These are phyloP conservation scores for Vachellia pachyceras DNA, from an alignment of 306 rosid species.

Conservation along the genomic window DNA sequence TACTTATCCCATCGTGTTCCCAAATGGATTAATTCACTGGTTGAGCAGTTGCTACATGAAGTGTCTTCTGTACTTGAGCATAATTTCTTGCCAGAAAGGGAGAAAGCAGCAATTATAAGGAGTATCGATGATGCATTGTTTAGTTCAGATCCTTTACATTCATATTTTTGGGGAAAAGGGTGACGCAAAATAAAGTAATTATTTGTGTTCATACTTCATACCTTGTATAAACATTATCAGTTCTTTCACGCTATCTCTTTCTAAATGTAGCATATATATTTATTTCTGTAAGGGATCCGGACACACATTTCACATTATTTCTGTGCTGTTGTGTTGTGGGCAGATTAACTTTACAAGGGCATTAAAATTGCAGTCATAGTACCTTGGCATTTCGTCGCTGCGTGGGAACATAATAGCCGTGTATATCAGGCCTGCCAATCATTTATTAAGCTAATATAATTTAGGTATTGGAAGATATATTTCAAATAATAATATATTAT, in stretches of 20 bases:
- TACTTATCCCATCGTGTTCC: no score
- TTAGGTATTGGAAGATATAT: slow-evolving; percentile 7
- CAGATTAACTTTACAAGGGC: neutral
- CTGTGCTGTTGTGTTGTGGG: neutral
- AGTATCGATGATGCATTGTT: slow-evolving; percentile 27
- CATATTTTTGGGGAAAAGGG: neutral
- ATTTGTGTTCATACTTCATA: neutral
- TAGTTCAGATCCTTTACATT: neutral
- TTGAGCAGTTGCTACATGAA: slow-evolving; percentile 34
- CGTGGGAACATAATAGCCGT: slow-evolving; percentile 4
- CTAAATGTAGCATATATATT: neutral
- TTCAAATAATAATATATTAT: neutral
- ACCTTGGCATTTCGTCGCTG: slow-evolving; percentile 7
- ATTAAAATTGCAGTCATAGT: neutral
- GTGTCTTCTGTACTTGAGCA: slow-evolving; percentile 27
- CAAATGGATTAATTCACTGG: no score
- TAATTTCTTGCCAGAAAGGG: slow-evolving; percentile 5
- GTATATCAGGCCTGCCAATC: neutral
- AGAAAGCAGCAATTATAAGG: slow-evolving; percentile 17
- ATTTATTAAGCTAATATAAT: neutral
- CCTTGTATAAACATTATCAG: neutral
- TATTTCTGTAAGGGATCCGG: neutral
- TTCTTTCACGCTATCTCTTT: neutral
- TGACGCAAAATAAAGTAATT: neutral
- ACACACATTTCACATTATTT: neutral